Evolutionary conservation across 2,329 filamentous ascomycete species (phyloP), one percentile per base, ranked within the genome.

Genomic region (Dothidotthia symphoricarpi): DNA sequence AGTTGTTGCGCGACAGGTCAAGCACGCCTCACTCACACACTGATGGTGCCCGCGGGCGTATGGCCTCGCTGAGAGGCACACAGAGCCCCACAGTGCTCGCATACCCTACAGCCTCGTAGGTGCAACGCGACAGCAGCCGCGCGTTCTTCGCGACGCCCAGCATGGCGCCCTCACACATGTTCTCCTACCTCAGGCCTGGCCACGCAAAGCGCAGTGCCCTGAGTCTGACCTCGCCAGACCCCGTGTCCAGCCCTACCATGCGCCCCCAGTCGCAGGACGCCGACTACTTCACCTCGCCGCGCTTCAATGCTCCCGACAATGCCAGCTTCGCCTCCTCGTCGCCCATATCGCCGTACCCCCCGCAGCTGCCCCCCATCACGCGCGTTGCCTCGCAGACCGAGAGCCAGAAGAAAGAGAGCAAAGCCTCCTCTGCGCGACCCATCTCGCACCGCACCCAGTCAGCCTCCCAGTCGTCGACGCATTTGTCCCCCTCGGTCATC

Each of bases 91-190:
- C 29, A 28, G 24, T 22, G 25, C 14, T 27, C 28, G 26, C 34
- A 32, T 31, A 33, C 36, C 16, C 28, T 30, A 34, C 39, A 28
- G 36, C 39, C 36, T 34, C 37, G 33, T 34, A 41, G 40, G 36
- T 33, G 43, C 40, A 45, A 39, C 47, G 44, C 52, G 48, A 45
- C 36, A 42, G 45, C 35, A 36, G 43, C 43, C 28, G 45, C 47
- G 44, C 40, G 45, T 42, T 48, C 44, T 16, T 40, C 27, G 25
- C 33, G 34, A 33, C 24, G 36, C 36, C 36, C 39, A 39, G 33
- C 41, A 68, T 67, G 64, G 63, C 64, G 47, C 64, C 64, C 49
- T 66, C 63, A 33, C 64, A 55, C 46, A 62, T 69, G 57, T 68
- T 69, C 40, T 64, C 65, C 37, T 66, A 68, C 47, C 59, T 68